Evolutionary conservation across 495 filamentous ascomycete genomes (phyloP), one percentile per base, ranked within the genome.

Genomic region (Penicillium samsonianum): DNA sequence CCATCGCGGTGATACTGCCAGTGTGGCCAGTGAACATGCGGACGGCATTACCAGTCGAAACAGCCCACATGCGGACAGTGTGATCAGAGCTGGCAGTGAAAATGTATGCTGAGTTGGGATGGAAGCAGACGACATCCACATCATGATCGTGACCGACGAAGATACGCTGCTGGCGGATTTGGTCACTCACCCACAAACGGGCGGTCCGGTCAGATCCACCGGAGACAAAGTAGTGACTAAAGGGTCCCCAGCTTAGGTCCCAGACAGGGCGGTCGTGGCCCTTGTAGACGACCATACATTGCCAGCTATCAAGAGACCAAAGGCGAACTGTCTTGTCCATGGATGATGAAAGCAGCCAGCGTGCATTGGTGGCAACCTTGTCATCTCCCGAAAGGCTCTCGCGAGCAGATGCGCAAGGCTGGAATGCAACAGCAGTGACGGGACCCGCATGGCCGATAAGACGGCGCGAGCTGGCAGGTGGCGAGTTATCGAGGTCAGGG

Each of bases 31-130:
- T 92, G 68, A 98, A 98, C 65, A 98, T 82, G 19, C 94, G 88
- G 1, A 96, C 90, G 41, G 89, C 87, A 54, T 86, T 86, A 20
- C 94, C 94, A 8, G 84, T 90, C 2, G 80, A 77, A n/a, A 96
- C 78, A n/a, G 89, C 84, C 93, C 94, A 98, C 92, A 98, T 97
- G 19, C 94, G 87, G 20, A 97, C 90, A 0, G 91, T 92, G 73
- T 90, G 90, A 71, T 98, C 94, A 44, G 80, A 86, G 48, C 89
- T 91, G 0, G 87, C 91, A 2, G 94, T 96, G 74, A 98, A 96
- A 47, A 96, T 74, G 61, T 98, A 98, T 5, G 86, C 84, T 7
- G 88, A 89, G 68, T 98, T 98, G 2, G 93, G 92, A 64, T 98
- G 94, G 80, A 92, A 98, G 16, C 85, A 82, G 20, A 98, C 77